Base-by-base conservation (phyloP, 257 asterid genomes). In the Eustoma russellianum region DNA sequence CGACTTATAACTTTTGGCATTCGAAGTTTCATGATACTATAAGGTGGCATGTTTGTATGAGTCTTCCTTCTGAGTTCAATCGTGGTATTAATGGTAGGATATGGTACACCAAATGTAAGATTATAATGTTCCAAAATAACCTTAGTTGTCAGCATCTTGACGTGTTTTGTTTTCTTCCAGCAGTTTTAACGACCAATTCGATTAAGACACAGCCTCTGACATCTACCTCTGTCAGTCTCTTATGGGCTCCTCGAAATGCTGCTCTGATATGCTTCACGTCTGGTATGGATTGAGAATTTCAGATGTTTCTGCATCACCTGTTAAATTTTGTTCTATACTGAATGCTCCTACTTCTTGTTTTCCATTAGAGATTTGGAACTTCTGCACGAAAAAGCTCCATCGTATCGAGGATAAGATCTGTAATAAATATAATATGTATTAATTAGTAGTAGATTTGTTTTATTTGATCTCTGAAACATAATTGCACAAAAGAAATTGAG, bases 181-280 rank as follows among this genome's bases (percentile, higher is more conserved):
- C 79, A 88, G 90, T 67, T 64, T 71, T 81, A 55, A 78, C 80
- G 8, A 63, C 82, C 28, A 77, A 85, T 58, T 73, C 68, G 65
- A 72, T 83, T 30, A 64, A 62, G 63, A 48, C 58, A 48, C 66
- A 67, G 46, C 44, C 57, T 40, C 58, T 55, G 52, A 48, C 48
- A 48, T 46, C 65, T 54, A 33, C 50, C 24, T 34, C 59, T 34
- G 55, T 71, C 6, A 82, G 79, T 75, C 87, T 77, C 61, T 61
- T 44, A 1, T 82, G 92, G 92, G 81, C 95, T 40, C 98, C 90
- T 38, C 67, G 77, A 52, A 55, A 73, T 67, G 94, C 81, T 40
- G 94, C 93, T 48, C 65, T 90, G 41, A 77, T 83, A 62, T 81
- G 96, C 71, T 90, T 83, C 63, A 83, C 95, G 11, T 86, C 95